Evolutionary conservation across 148 eudicot species (phyloP), one percentile per base, ranked within the genome.

Genomic region (Fagopyrum esculentum): DNA sequence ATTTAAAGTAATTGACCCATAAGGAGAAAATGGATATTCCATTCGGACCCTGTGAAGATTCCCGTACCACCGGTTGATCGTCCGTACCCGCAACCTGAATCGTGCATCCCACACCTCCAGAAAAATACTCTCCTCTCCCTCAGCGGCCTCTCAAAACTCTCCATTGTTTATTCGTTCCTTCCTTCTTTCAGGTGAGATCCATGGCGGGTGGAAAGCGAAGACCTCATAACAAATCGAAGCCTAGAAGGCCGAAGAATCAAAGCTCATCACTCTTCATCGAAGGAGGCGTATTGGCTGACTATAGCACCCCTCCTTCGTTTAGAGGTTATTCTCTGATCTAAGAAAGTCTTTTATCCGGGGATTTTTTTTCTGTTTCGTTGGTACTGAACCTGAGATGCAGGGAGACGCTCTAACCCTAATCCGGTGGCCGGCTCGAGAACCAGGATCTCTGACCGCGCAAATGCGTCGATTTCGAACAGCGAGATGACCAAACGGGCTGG

Each of bases 271-370:
- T 92, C 3, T 92, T 90, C 35, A 81, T 90, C 19, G 86, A 86
- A 72, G 96, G 97, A 49, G 96, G 96, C 43, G 69, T 87, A 9
- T 83, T 90, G 69, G 82, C 86, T 69, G 91, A 83, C 55, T 69
- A 80, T 55, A 73, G 70, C 82, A 45, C 78, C 69, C 71, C 91
- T 35, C 55, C 86, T 40, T 78, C 16, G 8, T 59, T 59, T 26
- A 57, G 10, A 9, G 12, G 26, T 81, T 46, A 35, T 75, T 55
- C 8, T 15, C 63, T 56, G 35, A 45, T 46, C 54, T 22, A 17
- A 11, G 13, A 45, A 15, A 45, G 7, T 71, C 29, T 6, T 71
- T 49, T 46, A 16, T 71, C n/a, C 55, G 54, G 54, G 52, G 26
- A 6, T 70, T 69, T 15, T 49, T 50, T 66, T 22, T 46, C 51